phyloP scores from a whole-genome alignment of 768 basidiomycete genomes.

The Leucogyrophana mollusca region DNA sequence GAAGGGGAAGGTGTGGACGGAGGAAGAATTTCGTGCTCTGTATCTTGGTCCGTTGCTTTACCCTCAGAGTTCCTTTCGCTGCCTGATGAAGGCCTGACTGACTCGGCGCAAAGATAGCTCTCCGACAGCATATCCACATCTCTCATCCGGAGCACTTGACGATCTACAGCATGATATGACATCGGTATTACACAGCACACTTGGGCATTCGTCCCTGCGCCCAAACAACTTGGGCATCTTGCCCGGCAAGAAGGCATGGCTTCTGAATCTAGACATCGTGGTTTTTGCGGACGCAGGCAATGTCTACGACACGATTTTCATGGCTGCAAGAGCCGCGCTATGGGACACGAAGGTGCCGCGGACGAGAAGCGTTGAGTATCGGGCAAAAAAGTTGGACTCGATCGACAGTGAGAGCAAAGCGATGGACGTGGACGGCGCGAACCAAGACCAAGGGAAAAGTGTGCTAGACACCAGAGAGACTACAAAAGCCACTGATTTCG shows the following conservation, averaged over 20 bases:
- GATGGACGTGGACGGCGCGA: conserved; percentile 55
- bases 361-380: conserved; percentile 71
- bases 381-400: conserved; percentile 33
- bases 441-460: conserved; percentile 32
- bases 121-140: conserved; percentile 74
- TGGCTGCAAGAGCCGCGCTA: conserved; percentile 75
- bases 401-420: conserved; percentile 27
- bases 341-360: conserved; percentile 81
- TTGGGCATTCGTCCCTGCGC: conserved; percentile 65
- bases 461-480: conserved; percentile 56
- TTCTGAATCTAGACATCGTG: conserved; percentile 72
- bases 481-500: conserved; percentile 69
- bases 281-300: conserved; percentile 77
- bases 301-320: conserved; percentile 72
- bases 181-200: conserved; percentile 56
- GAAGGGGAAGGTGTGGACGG: conserved; percentile 47
- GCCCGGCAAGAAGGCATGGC: conserved; percentile 66
- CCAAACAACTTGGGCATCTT: conserved; percentile 65
- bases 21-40: conserved; percentile 64
- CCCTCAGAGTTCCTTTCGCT: conserved; percentile 1
- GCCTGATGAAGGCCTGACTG: conserved; percentile 12
- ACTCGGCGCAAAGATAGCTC: conserved; percentile 55
- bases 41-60: conserved; percentile 68
- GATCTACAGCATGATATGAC: conserved; percentile 77
- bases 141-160: conserved; percentile 62